Conservation (phyloP, 306 rosid genomes). For the Glycine tomentella region DNA sequence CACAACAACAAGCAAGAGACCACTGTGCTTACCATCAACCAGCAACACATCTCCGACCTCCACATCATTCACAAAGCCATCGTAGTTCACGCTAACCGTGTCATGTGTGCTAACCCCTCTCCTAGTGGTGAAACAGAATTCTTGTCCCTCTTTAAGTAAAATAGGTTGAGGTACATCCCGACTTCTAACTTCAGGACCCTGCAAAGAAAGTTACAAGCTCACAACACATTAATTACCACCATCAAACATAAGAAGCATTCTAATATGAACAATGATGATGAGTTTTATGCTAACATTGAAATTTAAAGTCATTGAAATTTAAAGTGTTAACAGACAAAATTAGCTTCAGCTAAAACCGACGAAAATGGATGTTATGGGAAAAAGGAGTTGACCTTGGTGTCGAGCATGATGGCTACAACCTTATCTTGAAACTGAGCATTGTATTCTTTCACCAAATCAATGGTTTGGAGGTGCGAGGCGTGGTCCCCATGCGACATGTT, state of each 20-base stretch:
- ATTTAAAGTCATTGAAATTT: too few species aligned
- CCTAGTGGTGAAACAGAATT: slow-evolving; percentile 83
- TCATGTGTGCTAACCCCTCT: slow-evolving; percentile 81
- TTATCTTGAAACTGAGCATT: slow-evolving; percentile 77
- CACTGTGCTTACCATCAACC: slow-evolving; percentile 75
- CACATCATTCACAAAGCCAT: slow-evolving; percentile 88
- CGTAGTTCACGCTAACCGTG: slow-evolving; percentile 93
- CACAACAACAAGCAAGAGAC: neutral
- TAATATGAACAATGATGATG: too few species aligned
- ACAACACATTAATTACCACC: too few species aligned
- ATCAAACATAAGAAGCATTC: too few species aligned
- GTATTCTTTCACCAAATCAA: slow-evolving; percentile 84
- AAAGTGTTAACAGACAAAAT: neutral
- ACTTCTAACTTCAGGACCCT: slow-evolving; percentile 99
- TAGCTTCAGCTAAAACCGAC: neutral
- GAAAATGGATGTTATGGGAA: neutral
- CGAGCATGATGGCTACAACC: slow-evolving; percentile 92
- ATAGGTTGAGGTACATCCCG: slow-evolving; percentile 87
- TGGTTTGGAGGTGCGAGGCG: slow-evolving; percentile 83
- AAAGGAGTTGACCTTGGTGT: slow-evolving; percentile 74
- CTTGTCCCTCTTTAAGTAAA: slow-evolving; percentile 75
- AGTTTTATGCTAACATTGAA: neutral
- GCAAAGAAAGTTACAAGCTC: slow-evolving; percentile 40
- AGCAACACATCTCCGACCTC: slow-evolving; percentile 85
- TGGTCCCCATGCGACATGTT: slow-evolving; percentile 99